phyloP scores from a whole-genome alignment of 176 grass and related monocot genomes.

The Hyparrhenia diplandra region DNA sequence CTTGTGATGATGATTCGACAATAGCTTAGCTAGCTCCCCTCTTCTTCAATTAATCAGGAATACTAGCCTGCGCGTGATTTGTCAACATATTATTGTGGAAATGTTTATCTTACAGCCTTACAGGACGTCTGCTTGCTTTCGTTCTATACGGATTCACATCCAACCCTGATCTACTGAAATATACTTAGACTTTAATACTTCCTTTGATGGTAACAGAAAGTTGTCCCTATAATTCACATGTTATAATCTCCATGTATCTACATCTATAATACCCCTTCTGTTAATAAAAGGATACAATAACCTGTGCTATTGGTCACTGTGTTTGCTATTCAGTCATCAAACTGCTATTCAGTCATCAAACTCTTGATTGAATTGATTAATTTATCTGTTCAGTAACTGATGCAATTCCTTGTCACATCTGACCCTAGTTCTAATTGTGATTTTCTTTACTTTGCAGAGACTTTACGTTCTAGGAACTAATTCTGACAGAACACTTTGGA shows the following conservation, averaged over 20 bases:
- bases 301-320: neutral
- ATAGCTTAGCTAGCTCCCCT: neutral
- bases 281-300: neutral
- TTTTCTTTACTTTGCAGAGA: conserved; percentile 46
- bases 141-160: neutral
- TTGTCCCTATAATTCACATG: neutral
- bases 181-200: neutral
- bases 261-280: neutral
- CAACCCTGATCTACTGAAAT: neutral
- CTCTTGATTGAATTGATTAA: neutral
- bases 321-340: too few relatives aligned
- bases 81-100: neutral
- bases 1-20: neutral
- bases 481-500: conserved; percentile 52
- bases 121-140: neutral
- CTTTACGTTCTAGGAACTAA: conserved; percentile 85
- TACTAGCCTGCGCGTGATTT: neutral
- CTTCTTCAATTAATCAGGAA: neutral
- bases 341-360: neutral
- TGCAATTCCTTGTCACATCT: conserved; percentile 4
- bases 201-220: neutral
- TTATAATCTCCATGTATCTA: neutral
- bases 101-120: neutral
- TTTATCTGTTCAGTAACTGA: neutral
- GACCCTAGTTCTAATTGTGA: conserved; percentile 4